Evolutionary conservation across 2,329 filamentous ascomycete species (phyloP).

Genomic region (Calonectria montana): DNA sequence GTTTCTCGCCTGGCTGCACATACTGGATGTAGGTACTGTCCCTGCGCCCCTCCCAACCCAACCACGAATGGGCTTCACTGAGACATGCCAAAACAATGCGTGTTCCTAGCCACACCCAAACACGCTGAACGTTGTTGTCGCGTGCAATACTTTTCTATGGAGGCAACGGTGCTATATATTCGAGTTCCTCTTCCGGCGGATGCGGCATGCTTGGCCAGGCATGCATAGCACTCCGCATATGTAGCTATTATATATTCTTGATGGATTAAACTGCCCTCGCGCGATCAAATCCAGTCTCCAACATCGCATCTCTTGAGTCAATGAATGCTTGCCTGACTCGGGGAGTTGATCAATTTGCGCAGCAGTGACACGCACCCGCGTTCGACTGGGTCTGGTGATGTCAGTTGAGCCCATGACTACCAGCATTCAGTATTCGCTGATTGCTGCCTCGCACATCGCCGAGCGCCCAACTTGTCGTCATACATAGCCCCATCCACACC

Average conservation of each 20-base stretch:
- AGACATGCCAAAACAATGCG: background rate
- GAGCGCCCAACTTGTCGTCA: conserved; percentile 13
- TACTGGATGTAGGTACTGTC: background rate
- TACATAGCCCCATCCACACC: conserved; percentile 12
- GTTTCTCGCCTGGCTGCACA: conserved; percentile 1
- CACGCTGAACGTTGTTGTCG: background rate
- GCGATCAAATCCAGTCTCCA: background rate
- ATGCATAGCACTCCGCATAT: background rate
- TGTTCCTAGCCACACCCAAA: background rate
- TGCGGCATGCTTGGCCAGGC: background rate
- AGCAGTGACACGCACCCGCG: background rate
- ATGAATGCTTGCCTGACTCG: background rate
- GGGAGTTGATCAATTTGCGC: background rate
- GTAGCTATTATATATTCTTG: too few species aligned
- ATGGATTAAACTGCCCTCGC: background rate
- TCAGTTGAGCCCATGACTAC: background rate
- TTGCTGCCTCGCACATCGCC: conserved; percentile 10
- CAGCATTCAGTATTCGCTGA: background rate
- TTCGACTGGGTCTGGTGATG: conserved; percentile 8
- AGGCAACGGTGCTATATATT: background rate
- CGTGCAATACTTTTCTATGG: background rate
- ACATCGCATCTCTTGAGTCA: background rate
- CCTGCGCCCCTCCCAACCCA: background rate
- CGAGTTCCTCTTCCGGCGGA: background rate
- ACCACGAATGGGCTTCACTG: background rate